Percentiles rank a stretch among this genome's conserved stretches.
These are phyloP conservation scores for Dimocarpus longan DNA, from an alignment of 345 rosid species.

Conservation along the genomic window DNA sequence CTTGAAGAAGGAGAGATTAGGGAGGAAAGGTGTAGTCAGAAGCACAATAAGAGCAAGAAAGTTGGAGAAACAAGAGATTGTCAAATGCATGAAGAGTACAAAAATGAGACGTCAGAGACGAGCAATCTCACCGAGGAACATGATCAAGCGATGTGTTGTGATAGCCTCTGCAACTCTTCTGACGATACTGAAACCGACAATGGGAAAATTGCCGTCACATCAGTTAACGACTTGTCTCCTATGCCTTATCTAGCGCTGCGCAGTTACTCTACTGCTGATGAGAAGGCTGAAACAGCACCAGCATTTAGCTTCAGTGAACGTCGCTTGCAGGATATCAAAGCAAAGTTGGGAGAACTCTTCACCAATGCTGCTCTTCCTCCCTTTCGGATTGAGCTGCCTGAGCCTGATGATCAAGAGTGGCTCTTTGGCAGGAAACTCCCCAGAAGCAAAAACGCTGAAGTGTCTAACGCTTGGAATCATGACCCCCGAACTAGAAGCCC, in stretches of 20 bases:
- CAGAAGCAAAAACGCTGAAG: background rate
- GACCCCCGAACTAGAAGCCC: background rate
- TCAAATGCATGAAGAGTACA: background rate
- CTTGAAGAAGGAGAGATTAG: slow-evolving; percentile 8
- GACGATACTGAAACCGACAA: slow-evolving; percentile 10
- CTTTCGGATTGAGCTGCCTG: background rate
- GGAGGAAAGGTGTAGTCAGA: background rate
- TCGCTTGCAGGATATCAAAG: background rate
- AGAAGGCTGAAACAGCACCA: no score
- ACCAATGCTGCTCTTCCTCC: slow-evolving; percentile 1
- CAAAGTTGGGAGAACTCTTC: slow-evolving; percentile 5
- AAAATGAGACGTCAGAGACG: background rate
- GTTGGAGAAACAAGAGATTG: background rate
- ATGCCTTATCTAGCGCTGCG: background rate
- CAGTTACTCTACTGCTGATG: no score
- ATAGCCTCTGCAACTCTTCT: slow-evolving; percentile 26
- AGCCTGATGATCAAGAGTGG: slow-evolving; percentile 27
- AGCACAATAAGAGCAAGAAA: slow-evolving; percentile 8
- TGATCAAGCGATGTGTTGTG: background rate
- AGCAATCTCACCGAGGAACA: slow-evolving; percentile 18
- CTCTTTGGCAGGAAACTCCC: slow-evolving; percentile 19
- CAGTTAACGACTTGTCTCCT: background rate
- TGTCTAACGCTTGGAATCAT: background rate
- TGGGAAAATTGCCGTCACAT: background rate
- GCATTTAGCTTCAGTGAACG: no score